A percentile compares a stretch with the other conserved stretches of the same genome.
Conservation (phyloP, 805 yeast species). For the Metschnikowia kofuensis region DNA sequence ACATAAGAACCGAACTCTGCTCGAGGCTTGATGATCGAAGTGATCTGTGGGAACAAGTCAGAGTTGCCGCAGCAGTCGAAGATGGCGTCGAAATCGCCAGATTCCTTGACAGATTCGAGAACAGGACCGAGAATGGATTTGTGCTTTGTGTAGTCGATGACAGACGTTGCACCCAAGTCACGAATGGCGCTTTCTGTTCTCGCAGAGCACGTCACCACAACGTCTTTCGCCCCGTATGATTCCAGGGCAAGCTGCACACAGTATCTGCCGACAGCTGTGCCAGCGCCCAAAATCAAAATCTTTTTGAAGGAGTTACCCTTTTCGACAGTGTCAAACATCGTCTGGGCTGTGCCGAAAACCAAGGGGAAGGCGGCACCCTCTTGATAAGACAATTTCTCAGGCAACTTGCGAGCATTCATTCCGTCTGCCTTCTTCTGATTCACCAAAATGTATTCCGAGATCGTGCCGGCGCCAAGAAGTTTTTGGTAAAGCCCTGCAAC, state of each 20-base stretch:
- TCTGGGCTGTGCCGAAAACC: constrained; percentile 61
- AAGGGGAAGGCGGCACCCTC: constrained; percentile 69
- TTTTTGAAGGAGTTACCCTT: constrained; percentile 43
- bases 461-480: constrained; percentile 35
- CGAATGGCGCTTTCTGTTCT: constrained; percentile 43
- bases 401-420: constrained; percentile 44
- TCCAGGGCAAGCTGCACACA: constrained; percentile 56
- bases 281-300: constrained; percentile 69
- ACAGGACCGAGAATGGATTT: constrained; percentile 29
- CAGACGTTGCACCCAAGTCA: constrained; percentile 55
- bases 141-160: constrained; percentile 55
- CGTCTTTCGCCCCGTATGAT: constrained; percentile 38
- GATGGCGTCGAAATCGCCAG: constrained; percentile 53
- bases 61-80: constrained; percentile 64
- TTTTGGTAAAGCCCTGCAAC: constrained; percentile 27
- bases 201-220: constrained; percentile 57
- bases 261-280: constrained; percentile 63
- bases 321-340: constrained; percentile 27
- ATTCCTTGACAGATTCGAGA: constrained; percentile 31
- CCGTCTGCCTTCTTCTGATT: constrained; percentile 30
- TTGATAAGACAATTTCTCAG: constrained; percentile 40
- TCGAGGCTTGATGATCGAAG: constrained; percentile 44
- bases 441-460: constrained; percentile 45
- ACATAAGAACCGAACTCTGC: constrained; percentile 43
- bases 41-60: constrained; percentile 44